Evolutionary conservation across 1,284 basidiomycete genomes (phyloP).

Genomic region (Microbotryum lychnidis-dioicae): DNA sequence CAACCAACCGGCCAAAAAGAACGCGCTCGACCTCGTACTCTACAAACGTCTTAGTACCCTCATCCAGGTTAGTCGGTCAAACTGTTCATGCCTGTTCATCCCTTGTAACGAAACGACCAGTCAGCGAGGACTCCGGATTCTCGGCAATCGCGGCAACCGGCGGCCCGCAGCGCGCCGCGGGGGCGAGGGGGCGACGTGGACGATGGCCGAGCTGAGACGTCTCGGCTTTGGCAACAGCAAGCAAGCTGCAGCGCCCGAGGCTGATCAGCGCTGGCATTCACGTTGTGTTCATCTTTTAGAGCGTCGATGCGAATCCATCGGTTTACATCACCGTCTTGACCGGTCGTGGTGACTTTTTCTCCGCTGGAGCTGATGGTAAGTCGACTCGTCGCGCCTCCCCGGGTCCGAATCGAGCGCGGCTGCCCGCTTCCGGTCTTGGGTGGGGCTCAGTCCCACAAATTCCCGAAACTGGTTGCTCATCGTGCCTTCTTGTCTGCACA

Average conservation of each 20-base stretch:
- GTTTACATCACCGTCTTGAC: slow-evolving; percentile 24
- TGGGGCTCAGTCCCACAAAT: not conserved
- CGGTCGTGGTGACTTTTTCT: slow-evolving; percentile 24
- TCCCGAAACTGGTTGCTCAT: not conserved
- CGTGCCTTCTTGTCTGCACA: not conserved
- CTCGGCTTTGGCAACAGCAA: not conserved
- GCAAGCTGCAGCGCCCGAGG: not conserved
- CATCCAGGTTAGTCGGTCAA: slow-evolving; percentile 4
- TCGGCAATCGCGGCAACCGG: not conserved
- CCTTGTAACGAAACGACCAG: not conserved
- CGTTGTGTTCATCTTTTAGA: not conserved
- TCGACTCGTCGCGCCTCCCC: not conserved
- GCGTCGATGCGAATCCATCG: slow-evolving; percentile 13
- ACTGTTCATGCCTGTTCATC: not conserved
- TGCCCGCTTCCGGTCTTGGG: not conserved
- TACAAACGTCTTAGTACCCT: slow-evolving; percentile 7
- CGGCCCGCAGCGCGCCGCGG: not conserved
- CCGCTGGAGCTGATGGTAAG: not conserved
- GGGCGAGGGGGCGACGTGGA: not conserved
- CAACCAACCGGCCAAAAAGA: slow-evolving; percentile 26
- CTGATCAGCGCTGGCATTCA: rapidly evolving
- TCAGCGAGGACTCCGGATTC: not conserved
- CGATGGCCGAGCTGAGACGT: not conserved
- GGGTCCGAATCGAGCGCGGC: too few species aligned
- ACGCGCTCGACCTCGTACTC: slow-evolving; percentile 17